A percentile compares a stretch with the other conserved stretches of the same genome.
Evolutionary conservation across 768 basidiomycete genomes (phyloP).

Genomic region (Leccinum barrowsii): DNA sequence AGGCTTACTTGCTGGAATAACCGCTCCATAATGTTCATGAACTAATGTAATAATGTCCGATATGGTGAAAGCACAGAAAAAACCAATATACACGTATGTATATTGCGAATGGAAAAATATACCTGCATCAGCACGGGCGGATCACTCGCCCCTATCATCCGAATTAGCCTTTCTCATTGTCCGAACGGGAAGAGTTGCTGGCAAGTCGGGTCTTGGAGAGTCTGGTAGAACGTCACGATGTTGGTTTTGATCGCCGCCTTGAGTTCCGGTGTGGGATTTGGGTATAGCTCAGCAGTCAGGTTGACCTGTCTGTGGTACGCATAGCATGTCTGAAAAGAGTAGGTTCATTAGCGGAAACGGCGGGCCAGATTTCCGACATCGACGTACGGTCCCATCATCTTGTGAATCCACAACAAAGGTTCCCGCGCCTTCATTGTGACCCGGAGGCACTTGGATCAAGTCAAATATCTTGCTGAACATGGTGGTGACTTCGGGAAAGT

Average conservation of each 20-base stretch:
- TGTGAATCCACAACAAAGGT: conserved; percentile 12
- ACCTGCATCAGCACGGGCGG: neutral
- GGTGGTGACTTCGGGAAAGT: neutral
- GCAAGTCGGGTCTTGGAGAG: conserved; percentile 8
- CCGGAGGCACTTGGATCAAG: conserved; percentile 10
- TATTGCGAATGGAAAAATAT: no score
- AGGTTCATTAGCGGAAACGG: neutral
- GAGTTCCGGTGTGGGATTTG: conserved; percentile 19
- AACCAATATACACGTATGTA: no score
- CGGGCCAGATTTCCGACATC: neutral
- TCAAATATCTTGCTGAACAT: conserved; percentile 1
- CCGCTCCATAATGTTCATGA: no score
- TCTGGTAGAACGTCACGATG: conserved; percentile 14
- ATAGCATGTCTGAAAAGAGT: conserved; percentile 14
- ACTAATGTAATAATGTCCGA: no score
- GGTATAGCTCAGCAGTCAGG: conserved; percentile 19
- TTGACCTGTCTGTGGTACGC: conserved; percentile 20
- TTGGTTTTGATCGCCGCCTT: conserved; percentile 21
- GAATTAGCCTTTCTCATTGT: neutral
- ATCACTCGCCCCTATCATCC: neutral
- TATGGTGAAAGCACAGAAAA: no score
- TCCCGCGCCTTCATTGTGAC: conserved; percentile 16
- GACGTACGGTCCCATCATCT: conserved; percentile 14
- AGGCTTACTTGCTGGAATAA: no score
- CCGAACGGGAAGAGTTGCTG: conserved; percentile 20